phyloP scores from a whole-genome alignment of 768 basidiomycete genomes.

The Agaricus sinodeliciosus region DNA sequence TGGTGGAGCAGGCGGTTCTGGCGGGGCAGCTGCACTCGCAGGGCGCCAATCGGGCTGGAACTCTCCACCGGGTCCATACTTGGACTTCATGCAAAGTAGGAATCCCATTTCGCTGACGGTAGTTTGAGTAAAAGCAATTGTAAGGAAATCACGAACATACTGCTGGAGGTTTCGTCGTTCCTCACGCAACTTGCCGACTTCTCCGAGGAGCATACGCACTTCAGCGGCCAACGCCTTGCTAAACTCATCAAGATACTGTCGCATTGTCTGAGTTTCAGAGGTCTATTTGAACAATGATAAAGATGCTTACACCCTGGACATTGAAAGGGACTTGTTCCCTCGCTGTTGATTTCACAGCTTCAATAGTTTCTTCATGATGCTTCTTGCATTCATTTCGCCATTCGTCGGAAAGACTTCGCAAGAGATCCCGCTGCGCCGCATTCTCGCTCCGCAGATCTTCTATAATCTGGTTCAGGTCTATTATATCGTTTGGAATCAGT shows the following conservation, averaged over 20 bases:
- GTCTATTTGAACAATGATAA: background rate
- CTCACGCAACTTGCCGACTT: constrained; percentile 79
- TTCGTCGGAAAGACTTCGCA: constrained; percentile 50
- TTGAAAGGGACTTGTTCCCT: constrained; percentile 78
- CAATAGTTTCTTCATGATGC: constrained; percentile 63
- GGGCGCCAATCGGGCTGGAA: constrained; percentile 76
- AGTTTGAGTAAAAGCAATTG: background rate
- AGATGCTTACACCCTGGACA: constrained; percentile 63
- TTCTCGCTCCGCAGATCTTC: constrained; percentile 56
- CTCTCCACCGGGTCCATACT: constrained; percentile 81
- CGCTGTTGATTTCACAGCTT: constrained; percentile 64
- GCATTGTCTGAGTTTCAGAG: background rate
- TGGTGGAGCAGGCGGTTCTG: constrained; percentile 30
- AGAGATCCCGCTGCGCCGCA: constrained; percentile 48
- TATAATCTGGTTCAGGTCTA: constrained; percentile 56
- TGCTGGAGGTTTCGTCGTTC: constrained; percentile 72
- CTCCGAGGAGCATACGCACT: constrained; percentile 75
- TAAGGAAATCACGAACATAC: constrained; percentile 37
- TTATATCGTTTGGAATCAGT: constrained; percentile 7
- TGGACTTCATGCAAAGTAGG: constrained; percentile 61
- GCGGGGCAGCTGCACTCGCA: constrained; percentile 32
- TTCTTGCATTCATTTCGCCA: constrained; percentile 61
- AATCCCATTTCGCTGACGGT: constrained; percentile 63
- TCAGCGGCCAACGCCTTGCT: constrained; percentile 78
- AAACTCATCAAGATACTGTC: constrained; percentile 81